These are phyloP conservation scores for Hanseniaspora vineae DNA, from an alignment of 805 yeast genomes.

Conservation along the genomic window DNA sequence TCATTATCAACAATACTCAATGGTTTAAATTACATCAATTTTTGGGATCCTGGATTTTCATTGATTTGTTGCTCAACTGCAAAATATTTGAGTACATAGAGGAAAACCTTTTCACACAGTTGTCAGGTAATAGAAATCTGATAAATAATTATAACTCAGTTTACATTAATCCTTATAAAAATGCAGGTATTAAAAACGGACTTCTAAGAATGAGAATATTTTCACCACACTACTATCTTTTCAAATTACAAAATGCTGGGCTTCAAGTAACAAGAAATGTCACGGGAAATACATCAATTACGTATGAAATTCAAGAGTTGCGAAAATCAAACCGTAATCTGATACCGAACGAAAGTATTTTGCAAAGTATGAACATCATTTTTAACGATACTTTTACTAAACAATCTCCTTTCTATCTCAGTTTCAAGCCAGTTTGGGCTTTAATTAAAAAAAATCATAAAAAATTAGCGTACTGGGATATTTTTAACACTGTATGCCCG, in stretches of 20 bases:
- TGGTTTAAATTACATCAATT: conserved; percentile 19
- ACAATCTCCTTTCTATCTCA: neutral
- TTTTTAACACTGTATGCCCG: conserved; percentile 7
- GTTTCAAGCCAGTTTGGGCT: neutral
- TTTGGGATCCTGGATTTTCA: conserved; percentile 30
- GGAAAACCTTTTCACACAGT: conserved; percentile 10
- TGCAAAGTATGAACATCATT: neutral
- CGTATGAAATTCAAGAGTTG: no score
- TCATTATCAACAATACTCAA: neutral
- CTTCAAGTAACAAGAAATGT: no score
- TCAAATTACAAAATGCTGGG: neutral
- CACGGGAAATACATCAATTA: no score
- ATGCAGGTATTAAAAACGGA: conserved; percentile 5
- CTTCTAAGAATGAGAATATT: neutral
- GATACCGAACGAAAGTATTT: neutral
- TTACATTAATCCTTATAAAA: no score
- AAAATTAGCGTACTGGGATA: conserved; percentile 6
- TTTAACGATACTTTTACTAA: neutral
- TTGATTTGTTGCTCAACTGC: conserved; percentile 26
- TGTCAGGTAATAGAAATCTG: conserved; percentile 5
- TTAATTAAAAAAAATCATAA: conserved; percentile 5
- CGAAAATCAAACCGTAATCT: no score
- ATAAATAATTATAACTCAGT: conserved; percentile 1
- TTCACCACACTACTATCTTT: conserved; percentile 3
- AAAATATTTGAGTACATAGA: conserved; percentile 19